phyloP scores from a whole-genome alignment of 2,329 filamentous ascomycete species.

The Aureobasidium sp. region DNA sequence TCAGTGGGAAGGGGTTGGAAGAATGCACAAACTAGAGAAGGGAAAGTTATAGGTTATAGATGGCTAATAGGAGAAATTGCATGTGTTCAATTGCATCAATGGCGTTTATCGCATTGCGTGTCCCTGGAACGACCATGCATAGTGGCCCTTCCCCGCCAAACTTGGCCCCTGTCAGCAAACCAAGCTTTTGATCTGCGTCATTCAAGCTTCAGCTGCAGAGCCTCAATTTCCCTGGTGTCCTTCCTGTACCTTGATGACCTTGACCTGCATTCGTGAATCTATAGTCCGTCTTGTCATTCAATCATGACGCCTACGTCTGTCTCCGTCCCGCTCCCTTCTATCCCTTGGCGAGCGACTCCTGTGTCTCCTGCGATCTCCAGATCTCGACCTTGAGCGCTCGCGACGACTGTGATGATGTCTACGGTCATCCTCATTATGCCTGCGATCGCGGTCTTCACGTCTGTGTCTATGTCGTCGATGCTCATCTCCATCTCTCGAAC shows the following conservation, averaged over 20 bases:
- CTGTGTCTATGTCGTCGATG: slow-evolving; percentile 21
- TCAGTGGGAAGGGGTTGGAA: background rate
- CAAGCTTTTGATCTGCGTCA: slow-evolving; percentile 10
- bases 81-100: background rate
- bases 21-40: background rate
- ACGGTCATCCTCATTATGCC: slow-evolving; percentile 10
- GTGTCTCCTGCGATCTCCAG: slow-evolving; percentile 14
- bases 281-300: background rate
- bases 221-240: background rate
- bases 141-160: background rate
- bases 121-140: background rate
- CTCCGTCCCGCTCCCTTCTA: background rate
- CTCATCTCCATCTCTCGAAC: slow-evolving; percentile 19
- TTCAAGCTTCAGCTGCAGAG: background rate
- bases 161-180: background rate
- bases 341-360: slow-evolving; percentile 19
- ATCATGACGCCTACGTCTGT: slow-evolving; percentile 9
- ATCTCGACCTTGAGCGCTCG: slow-evolving; percentile 16
- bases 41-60: background rate
- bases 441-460: slow-evolving; percentile 14
- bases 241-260: background rate
- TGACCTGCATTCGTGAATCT: too few relatives aligned
- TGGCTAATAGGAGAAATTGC: background rate
- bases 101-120: background rate
- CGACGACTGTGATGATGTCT: slow-evolving; percentile 12